Conservation (phyloP, 2,329 filamentous ascomycete species). For the Escovopsis weberi region DNA sequence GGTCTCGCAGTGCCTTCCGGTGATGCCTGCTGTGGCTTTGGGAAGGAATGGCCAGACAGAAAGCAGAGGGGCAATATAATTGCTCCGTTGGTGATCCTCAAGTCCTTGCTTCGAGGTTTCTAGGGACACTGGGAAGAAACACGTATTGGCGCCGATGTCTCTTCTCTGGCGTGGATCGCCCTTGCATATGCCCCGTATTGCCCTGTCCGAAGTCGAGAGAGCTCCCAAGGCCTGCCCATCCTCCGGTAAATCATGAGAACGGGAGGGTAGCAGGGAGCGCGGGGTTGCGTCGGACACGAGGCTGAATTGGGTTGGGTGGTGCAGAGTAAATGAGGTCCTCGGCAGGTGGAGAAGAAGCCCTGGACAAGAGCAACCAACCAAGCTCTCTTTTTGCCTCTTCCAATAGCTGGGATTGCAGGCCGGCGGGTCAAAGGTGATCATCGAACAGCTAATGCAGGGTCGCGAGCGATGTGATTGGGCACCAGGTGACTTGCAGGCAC, state of each 20-base stretch:
- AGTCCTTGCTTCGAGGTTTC: neutral
- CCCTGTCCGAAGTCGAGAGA: no score
- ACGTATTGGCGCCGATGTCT: neutral
- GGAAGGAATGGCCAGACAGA: neutral
- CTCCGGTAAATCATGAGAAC: no score
- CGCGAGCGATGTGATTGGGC: conserved; percentile 5
- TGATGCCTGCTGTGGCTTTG: neutral
- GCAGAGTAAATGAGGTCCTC: no score
- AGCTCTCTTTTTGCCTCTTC: no score
- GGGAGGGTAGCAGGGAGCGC: no score
- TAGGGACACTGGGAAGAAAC: neutral
- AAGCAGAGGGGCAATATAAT: neutral
- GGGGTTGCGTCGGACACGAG: no score
- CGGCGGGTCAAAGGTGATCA: conserved; percentile 1
- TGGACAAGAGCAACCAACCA: neutral
- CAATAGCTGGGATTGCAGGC: neutral
- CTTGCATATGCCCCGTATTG: neutral
- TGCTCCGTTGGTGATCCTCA: neutral
- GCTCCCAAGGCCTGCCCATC: no score
- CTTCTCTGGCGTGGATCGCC: neutral
- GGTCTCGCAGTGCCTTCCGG: neutral
- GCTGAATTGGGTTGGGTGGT: no score
- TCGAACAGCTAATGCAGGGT: conserved; percentile 1
- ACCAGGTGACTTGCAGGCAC: neutral
- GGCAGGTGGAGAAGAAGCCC: neutral